Percentiles rank a stretch among this genome's conserved stretches.
phyloP scores from a whole-genome alignment of 345 rosid species.

The Acer saccharum region DNA sequence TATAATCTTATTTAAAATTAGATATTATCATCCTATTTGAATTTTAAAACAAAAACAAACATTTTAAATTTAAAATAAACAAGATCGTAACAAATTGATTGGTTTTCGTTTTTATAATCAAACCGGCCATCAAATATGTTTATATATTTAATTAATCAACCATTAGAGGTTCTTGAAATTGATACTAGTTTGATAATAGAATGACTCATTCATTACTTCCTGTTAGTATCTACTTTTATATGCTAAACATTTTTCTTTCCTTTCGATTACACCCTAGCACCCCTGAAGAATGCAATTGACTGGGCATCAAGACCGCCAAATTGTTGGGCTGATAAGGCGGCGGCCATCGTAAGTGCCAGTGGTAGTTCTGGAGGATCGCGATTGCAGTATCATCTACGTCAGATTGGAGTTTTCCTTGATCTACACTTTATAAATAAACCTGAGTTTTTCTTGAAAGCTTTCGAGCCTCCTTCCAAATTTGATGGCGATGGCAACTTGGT shows the following conservation, averaged over 20 bases:
- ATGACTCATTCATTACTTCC: too few species aligned
- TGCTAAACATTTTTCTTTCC: neutral
- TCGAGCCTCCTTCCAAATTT: slow-evolving; percentile 69
- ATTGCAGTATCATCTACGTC: slow-evolving; percentile 71
- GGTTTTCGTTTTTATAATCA: too few species aligned
- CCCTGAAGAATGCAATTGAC: slow-evolving; percentile 80
- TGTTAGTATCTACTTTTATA: too few species aligned
- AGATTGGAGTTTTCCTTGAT: slow-evolving; percentile 66
- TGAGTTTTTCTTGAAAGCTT: slow-evolving; percentile 67
- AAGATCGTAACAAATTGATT: too few species aligned
- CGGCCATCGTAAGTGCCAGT: slow-evolving; percentile 62
- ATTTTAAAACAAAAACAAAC: too few species aligned
- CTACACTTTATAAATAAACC: slow-evolving; percentile 90
- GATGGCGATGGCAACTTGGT: slow-evolving; percentile 63
- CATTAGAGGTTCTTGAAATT: too few species aligned
- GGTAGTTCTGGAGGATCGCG: slow-evolving; percentile 59
- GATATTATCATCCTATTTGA: too few species aligned
- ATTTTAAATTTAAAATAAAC: too few species aligned
- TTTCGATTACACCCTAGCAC: slow-evolving; percentile 36
- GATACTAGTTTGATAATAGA: too few species aligned
- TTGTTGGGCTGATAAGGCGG: slow-evolving; percentile 70
- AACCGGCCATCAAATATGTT: too few species aligned
- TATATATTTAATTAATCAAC: too few species aligned
- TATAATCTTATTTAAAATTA: too few species aligned
- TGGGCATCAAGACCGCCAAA: slow-evolving; percentile 82